Evolutionary conservation across 2,329 filamentous ascomycete species (phyloP), one percentile per base, ranked within the genome.

Genomic region (Ramichloridium luteum): DNA sequence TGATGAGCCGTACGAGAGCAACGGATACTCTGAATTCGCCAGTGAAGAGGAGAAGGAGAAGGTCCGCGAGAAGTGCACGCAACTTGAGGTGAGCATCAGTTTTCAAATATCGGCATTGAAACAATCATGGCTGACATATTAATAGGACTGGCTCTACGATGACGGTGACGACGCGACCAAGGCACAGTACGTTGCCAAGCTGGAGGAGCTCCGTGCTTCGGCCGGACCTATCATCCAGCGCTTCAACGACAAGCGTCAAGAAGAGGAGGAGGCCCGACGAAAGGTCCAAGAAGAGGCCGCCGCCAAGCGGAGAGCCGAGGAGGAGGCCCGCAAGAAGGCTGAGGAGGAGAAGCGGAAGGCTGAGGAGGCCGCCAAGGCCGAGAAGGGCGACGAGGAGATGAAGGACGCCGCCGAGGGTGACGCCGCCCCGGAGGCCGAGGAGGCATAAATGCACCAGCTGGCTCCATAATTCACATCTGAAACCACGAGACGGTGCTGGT

Each of bases 71-170:
- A 93, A 90, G 71, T 77, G 94, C 40, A 80, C 82, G 52, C 65
- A 75, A 36, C 76, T 70, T 46, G 86, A 96, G 80, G 88, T 94
- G 72, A 66, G 80, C 56, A 31, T 5, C 11, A 8, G 25, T 28
- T 14, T 16, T 14, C 5, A 22, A 13, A 10, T 9, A 5, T 12
- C 13, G n/a, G 4, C 11, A 26, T 11, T 26, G 23, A 34, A 29
- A 8, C 3, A 25, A 31, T 17, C 22, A 3, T 28, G 31, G 27
- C 30, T 41, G 35, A 45, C 30, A 16, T 27, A 18, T 16, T 13
- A 5, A 13, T 28, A 96, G 88, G 86, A 98, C 56, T 98, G 90
- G 90, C 71, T 98, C 39, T 96, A 96, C 60, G 88, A 94, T 33
- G 90, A 96, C 34, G 90, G 90, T 38, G 86, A 94, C 43, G 90